These are phyloP conservation scores for Asparagopsis taxiformis DNA, from an alignment of 31 red algal genomes.

Conservation along the genomic window DNA sequence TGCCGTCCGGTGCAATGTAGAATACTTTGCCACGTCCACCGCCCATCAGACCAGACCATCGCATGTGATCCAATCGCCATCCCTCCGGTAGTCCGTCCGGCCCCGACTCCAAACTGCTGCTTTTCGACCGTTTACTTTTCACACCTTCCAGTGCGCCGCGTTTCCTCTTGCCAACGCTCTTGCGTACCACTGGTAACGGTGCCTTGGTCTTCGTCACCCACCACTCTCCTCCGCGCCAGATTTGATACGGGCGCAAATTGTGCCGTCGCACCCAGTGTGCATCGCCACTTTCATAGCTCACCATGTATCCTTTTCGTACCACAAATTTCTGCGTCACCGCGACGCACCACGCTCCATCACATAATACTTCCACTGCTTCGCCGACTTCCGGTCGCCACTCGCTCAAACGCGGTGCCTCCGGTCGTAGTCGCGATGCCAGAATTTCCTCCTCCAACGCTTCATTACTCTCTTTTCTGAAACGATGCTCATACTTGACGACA, in stretches of 20 bases:
- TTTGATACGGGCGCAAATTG: conserved; percentile 59
- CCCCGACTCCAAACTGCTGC: conserved; percentile 27
- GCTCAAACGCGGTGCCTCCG: conserved; percentile 28
- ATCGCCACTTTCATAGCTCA: conserved; percentile 46
- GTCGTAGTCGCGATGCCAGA: conserved; percentile 44
- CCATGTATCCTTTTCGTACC: conserved; percentile 72
- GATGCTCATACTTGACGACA: conserved; percentile 33
- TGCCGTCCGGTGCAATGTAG: conserved; percentile 72
- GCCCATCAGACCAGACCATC: conserved; percentile 4
- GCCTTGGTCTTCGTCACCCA: conserved; percentile 79
- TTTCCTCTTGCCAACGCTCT: conserved; percentile 42
- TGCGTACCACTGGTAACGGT: conserved; percentile 50
- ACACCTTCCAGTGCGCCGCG: not conserved
- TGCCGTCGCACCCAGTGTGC: conserved; percentile 54
- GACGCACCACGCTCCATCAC: conserved; percentile 52
- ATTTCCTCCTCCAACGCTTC: conserved; percentile 33
- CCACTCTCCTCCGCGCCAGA: conserved; percentile 60
- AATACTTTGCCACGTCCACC: conserved; percentile 16
- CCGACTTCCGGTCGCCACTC: conserved; percentile 75
- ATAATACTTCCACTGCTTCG: conserved; percentile 71
- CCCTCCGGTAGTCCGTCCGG: conserved; percentile 67
- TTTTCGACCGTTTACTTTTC: conserved; percentile 14
- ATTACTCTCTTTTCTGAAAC: not conserved
- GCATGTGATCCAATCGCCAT: conserved; percentile 47
- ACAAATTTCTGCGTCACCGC: conserved; percentile 51